Evolutionary conservation across 129 eudicot genomes (phyloP).

Genomic region (Lactuca saligna): DNA sequence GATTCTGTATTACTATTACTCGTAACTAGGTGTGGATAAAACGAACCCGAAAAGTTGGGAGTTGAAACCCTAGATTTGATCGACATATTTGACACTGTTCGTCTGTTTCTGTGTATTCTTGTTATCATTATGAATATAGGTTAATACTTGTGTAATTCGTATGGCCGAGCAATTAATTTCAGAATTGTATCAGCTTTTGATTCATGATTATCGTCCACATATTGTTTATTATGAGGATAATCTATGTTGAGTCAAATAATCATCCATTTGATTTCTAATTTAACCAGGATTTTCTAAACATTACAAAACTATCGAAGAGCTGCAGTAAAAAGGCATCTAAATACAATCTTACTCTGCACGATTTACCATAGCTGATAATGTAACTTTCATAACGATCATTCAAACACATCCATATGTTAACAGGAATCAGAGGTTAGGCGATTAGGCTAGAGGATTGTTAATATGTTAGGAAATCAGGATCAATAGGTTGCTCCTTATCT

Average conservation of each 20-base stretch:
- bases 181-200: not conserved
- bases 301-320: too few relatives aligned
- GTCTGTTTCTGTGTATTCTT: not conserved
- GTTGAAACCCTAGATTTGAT: conserved; percentile 17
- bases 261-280: not conserved
- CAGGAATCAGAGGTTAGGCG: too few relatives aligned
- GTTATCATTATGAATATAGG: not conserved
- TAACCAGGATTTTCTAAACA: not conserved
- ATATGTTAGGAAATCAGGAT: too few relatives aligned
- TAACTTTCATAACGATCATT: too few relatives aligned
- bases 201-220: not conserved
- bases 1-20: not conserved
- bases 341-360: too few relatives aligned
- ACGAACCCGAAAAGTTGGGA: not conserved
- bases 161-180: not conserved
- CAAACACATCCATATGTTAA: too few relatives aligned
- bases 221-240: not conserved
- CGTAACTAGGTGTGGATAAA: not conserved
- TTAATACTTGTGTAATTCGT: not conserved
- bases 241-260: not conserved
- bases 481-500: too few relatives aligned
- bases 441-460: too few relatives aligned
- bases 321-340: too few relatives aligned
- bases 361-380: too few relatives aligned
- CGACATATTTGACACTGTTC: not conserved